Conservation (phyloP, 1,284 basidiomycete species). For the Mycena citricolor region DNA sequence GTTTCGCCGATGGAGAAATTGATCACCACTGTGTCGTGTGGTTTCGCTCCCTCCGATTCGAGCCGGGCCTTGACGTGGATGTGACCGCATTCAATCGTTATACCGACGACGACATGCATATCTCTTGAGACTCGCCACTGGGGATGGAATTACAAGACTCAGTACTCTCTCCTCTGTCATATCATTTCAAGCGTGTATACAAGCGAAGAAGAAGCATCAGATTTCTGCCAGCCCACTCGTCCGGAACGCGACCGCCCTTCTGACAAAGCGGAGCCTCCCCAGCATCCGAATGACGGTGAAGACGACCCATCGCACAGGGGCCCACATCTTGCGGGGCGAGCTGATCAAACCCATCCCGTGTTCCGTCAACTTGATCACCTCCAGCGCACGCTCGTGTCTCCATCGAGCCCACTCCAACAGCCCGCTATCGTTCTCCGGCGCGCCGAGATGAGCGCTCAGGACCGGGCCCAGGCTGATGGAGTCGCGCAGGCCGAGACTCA, state of each 20-base stretch:
- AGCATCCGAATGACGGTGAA: neutral
- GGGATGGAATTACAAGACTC: too few species aligned
- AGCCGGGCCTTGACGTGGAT: too few species aligned
- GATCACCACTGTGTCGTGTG: too few species aligned
- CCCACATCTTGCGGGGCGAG: neutral
- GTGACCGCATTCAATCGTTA: too few species aligned
- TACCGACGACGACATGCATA: too few species aligned
- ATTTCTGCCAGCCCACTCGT: constrained; percentile 1
- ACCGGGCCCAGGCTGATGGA: constrained; percentile 34
- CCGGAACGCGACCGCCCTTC: neutral
- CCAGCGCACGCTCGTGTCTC: constrained; percentile 4
- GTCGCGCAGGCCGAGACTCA: constrained; percentile 47
- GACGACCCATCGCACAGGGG: neutral
- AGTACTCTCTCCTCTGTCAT: too few species aligned
- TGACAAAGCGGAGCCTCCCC: neutral
- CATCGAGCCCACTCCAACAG: constrained; percentile 7
- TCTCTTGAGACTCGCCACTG: too few species aligned
- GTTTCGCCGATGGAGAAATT: too few species aligned
- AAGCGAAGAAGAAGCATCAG: too few species aligned
- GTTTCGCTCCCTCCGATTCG: too few species aligned
- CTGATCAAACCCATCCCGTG: neutral
- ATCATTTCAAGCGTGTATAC: too few species aligned
- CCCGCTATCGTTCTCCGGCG: neutral
- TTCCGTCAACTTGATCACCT: constrained; percentile 12
- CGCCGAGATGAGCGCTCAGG: constrained; percentile 2